These are phyloP conservation scores for Beta lomatogona DNA, from an alignment of 179 eudicot genomes.

Conservation along the genomic window DNA sequence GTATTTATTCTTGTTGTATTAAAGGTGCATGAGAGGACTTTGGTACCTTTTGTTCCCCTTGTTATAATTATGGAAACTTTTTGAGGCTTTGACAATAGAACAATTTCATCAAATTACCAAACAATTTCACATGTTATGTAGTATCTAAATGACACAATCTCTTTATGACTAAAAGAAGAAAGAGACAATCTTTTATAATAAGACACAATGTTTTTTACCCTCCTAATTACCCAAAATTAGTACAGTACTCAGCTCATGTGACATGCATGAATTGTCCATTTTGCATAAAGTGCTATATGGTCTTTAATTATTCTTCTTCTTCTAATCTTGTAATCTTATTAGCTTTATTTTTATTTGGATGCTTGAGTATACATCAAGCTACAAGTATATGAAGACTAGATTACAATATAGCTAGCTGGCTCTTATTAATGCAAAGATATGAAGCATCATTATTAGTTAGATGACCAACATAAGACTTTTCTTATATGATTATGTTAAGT, in stretches of 20 bases:
- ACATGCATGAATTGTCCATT: conserved; percentile 11
- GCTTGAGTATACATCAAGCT: conserved; percentile 27
- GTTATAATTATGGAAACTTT: too few species aligned
- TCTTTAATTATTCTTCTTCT: conserved; percentile 9
- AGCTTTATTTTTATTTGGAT: background rate
- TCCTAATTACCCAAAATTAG: conserved; percentile 5
- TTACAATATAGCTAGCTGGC: conserved; percentile 17
- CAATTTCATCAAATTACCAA: too few species aligned
- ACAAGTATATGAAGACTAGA: background rate
- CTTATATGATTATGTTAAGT: conserved; percentile 1
- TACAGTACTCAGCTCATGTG: conserved; percentile 12
- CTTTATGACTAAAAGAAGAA: background rate
- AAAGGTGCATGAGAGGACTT: too few species aligned
- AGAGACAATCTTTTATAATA: background rate
- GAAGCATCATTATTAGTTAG: conserved; percentile 22
- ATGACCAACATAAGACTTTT: conserved; percentile 16
- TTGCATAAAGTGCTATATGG: conserved; percentile 1
- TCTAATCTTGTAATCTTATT: conserved; percentile 13
- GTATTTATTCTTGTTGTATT: too few species aligned
- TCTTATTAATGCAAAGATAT: conserved; percentile 11
- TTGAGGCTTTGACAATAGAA: too few species aligned
- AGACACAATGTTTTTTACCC: background rate
- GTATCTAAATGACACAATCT: background rate
- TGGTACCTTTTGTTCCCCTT: too few species aligned
- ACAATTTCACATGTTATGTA: too few species aligned